A percentile compares a stretch with the other conserved stretches of the same genome.
These are phyloP conservation scores for Solanum chiquidenum DNA, from an alignment of 257 asterid genomes.

Conservation along the genomic window DNA sequence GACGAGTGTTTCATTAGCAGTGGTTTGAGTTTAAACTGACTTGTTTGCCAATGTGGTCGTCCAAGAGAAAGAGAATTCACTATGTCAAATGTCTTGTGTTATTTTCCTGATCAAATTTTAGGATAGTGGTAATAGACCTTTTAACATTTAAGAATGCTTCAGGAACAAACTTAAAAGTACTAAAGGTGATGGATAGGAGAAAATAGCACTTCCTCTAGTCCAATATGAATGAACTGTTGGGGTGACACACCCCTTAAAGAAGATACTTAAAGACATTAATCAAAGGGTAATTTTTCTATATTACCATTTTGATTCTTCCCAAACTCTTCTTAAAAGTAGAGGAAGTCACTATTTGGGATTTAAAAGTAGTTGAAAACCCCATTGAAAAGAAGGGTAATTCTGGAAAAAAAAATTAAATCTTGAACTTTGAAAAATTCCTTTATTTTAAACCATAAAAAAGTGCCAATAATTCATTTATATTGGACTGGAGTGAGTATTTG, in stretches of 20 bases:
- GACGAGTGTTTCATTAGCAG: neutral
- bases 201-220: neutral
- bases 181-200: neutral
- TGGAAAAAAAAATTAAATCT: neutral
- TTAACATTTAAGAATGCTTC: neutral
- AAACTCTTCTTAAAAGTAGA: neutral
- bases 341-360: neutral
- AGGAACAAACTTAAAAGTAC: neutral
- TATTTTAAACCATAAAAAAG: neutral
- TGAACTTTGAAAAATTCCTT: neutral
- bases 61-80: neutral
- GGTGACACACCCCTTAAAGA: neutral
- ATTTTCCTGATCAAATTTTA: neutral
- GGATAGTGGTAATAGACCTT: neutral
- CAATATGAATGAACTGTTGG: neutral
- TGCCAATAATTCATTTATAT: neutral
- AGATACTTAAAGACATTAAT: neutral
- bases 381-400: neutral
- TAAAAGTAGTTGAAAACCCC: neutral
- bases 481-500: neutral
- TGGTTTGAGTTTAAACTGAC: neutral
- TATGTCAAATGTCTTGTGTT: neutral
- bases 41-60: neutral
- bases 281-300: neutral
- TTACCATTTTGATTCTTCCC: neutral